Evolutionary conservation across 192 early-diverging fungal genomes (phyloP).

Genomic region (Backusella macrospora): DNA sequence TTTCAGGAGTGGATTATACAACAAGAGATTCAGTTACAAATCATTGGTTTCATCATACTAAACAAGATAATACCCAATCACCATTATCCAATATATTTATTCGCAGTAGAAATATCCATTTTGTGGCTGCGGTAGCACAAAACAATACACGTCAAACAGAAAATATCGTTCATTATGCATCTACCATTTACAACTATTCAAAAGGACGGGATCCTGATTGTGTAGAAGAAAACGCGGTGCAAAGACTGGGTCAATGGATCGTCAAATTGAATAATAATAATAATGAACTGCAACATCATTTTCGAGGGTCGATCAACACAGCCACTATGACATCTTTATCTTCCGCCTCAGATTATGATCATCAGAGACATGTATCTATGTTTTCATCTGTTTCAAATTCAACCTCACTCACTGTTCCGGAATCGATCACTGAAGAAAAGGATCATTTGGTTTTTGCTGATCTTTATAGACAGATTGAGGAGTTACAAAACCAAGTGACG

Average conservation of each 20-base stretch:
- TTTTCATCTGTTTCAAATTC: conserved; percentile 9
- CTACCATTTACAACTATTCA: not conserved
- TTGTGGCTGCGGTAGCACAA: not conserved
- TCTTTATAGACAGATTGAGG: conserved; percentile 33
- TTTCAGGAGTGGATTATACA: not conserved
- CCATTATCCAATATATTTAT: not conserved
- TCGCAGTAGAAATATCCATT: not conserved
- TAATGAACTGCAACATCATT: not conserved
- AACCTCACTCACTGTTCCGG: not conserved
- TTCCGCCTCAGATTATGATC: not conserved
- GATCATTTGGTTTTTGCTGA: conserved; percentile 13
- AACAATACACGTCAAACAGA: not conserved
- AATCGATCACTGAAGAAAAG: conserved; percentile 16
- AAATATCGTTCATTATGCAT: not conserved
- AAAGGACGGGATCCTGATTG: not conserved
- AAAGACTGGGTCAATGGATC: not conserved
- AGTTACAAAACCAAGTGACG: conserved; percentile 29
- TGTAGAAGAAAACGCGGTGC: not conserved
- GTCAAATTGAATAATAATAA: not conserved
- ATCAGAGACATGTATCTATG: conserved; percentile 2
- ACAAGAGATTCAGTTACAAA: not conserved
- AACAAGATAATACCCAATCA: not conserved
- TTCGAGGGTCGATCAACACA: not conserved
- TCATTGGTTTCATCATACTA: not conserved
- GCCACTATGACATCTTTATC: not conserved